Base-by-base conservation (phyloP, 2,329 filamentous ascomycete genomes). In the Proliferodiscus dingleyae region DNA sequence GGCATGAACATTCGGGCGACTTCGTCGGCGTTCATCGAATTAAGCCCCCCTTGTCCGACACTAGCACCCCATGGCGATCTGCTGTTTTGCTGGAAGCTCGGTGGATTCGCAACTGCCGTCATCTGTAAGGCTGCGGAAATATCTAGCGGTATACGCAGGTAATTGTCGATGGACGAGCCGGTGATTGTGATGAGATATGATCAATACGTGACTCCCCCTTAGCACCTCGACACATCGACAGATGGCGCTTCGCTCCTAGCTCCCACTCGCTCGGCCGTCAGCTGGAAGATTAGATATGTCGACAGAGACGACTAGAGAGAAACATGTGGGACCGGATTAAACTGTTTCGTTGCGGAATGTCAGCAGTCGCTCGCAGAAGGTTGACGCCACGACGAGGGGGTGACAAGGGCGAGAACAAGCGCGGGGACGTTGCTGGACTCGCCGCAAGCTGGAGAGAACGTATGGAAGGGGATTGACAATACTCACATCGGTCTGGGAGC, bases 1-100 rank as follows among this genome's bases (percentile, higher is more conserved):
- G 88, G 87, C 77, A 87, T 84, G 66, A 94, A 88, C 79, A 95
- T 90, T 67, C 85, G 84, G 70, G 85, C 81, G 56, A 85, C 81
- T 68, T 95, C 88, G 71, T 95, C 89, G 65, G 83, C 71, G 70
- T 85, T 87, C 81, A 89, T 87, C 63, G 84, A 76, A 71, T 78
- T 74, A 59, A 80, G 70, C 64, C 75, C 74, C 70, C 76, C 80
- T 69, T 77, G 71, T 48, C 62, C 61, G 58, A 73, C 72, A 68
- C 74, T 81, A 78, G 77, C 71, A 64, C 75, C 72, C 80, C 80
- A 84, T 82, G 71, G 73, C 73, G 78, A 73, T 67, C 80, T 74
- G 63, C 77, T 81, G 62, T 80, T 74, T 62, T 78, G 77, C 63
- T 75, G 69, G 62, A 84, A 81, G 64, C 72, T 78, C 64, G 78